Percentiles rank a stretch among this genome's conserved stretches.
Conservation (phyloP, 2,329 filamentous ascomycete genomes). For the Pyrenochaeta sp. region DNA sequence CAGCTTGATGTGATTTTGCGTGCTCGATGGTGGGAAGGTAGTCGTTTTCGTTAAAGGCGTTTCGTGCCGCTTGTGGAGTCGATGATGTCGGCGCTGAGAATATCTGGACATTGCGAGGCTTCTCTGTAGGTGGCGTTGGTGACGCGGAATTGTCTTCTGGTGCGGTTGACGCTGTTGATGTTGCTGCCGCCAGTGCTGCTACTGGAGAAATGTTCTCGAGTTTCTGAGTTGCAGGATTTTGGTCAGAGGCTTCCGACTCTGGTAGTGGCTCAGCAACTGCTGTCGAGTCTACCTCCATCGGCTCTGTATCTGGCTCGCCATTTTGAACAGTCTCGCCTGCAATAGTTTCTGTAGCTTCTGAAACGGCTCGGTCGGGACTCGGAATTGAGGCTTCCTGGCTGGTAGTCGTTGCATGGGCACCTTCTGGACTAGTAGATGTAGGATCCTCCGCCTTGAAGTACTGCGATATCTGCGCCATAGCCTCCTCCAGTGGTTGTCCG, state of each 20-base stretch:
- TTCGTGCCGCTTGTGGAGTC: constrained; percentile 77
- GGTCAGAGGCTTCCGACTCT: constrained; percentile 22
- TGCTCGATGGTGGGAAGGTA: constrained; percentile 79
- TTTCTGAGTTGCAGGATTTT: constrained; percentile 23
- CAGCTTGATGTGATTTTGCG: constrained; percentile 76
- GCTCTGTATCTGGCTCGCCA: constrained; percentile 35
- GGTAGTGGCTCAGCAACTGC: constrained; percentile 17
- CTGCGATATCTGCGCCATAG: constrained; percentile 79
- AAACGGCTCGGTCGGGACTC: constrained; percentile 27
- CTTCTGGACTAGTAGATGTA: constrained; percentile 32
- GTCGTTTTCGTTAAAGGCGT: constrained; percentile 73
- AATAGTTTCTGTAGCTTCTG: constrained; percentile 34
- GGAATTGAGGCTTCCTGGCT: constrained; percentile 39
- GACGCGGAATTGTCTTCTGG: constrained; percentile 17
- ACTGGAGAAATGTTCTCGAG: constrained; percentile 28
- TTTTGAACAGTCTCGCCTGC: constrained; percentile 34
- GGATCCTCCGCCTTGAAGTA: constrained; percentile 68
- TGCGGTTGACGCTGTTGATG: constrained; percentile 26
- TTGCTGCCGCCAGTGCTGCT: constrained; percentile 31
- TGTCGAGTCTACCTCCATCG: constrained; percentile 42
- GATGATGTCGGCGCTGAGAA: constrained; percentile 79
- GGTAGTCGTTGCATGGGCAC: constrained; percentile 38
- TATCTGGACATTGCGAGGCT: constrained; percentile 67
- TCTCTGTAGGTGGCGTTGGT: constrained; percentile 23
- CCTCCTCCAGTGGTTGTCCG: constrained; percentile 81